Evolutionary conservation across 2,329 filamentous ascomycete genomes (phyloP), one percentile per base, ranked within the genome.

Genomic region (Arthrobotrys sinensis): DNA sequence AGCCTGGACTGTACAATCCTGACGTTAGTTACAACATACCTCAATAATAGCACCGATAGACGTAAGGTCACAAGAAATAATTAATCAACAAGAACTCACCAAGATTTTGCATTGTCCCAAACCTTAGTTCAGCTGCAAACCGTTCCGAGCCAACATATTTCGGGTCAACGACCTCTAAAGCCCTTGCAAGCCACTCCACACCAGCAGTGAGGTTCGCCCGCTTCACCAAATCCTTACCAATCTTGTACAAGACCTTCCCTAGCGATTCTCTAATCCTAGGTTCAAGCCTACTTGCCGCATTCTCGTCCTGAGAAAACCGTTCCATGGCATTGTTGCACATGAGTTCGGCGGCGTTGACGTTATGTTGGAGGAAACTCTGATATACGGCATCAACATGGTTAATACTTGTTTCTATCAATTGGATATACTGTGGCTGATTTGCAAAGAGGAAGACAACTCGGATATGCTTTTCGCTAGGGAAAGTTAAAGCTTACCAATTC

Each of bases 311-410:
- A 43, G 81, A 83, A 8, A 84, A 83, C n/a, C 78, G 85, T 81
- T 85, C 84, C 1, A 79, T 76, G 55, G 89, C 84, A 81, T 92
- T 92, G 40, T 84, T 84, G 83, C 91, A 94, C 86, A 96, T 90
- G 83, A 93, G 90, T 68, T 97, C 93, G 32, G 93, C 92, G 57
- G 94, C 88, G 72, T 95, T 92, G 12, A 92, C 86, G 46, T 91
- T 89, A 46, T 89, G 87, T 82, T 94, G 90, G 81, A 90, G 90
- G 90, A 91, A 97, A 34, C 91, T 88, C 93, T 38, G 36, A 48
- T 46, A 60, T 43, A 60, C 8, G 55, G 36, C 34, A 6, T 60
- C 16, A 32, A 43, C 55, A 10, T 60, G 55, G 55, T 60, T 60
- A n/a, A 65, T 57, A 50, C 62, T 64, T 55, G 52, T 53, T 38